Conservation (phyloP, 371 early-diverging fungal species). For the Racocetra persica region DNA sequence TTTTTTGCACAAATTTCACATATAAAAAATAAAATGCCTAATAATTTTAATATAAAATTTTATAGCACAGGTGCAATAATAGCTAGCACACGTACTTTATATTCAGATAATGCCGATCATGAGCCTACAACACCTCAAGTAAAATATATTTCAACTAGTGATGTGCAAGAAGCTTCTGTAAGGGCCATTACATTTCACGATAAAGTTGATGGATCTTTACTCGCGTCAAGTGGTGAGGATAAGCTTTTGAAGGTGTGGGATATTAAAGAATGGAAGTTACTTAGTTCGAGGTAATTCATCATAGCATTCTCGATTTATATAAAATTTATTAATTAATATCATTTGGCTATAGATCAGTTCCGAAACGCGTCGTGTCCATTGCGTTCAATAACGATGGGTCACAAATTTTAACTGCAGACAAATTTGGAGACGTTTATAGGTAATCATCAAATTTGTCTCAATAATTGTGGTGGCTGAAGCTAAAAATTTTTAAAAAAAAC, state of each 20-base stretch:
- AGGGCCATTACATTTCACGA: constrained; percentile 64
- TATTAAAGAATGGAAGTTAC: constrained; percentile 65
- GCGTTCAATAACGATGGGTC: constrained; percentile 66
- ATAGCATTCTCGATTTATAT: neutral
- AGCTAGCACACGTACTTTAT: constrained; percentile 9
- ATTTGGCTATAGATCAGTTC: constrained; percentile 54
- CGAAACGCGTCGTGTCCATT: constrained; percentile 76
- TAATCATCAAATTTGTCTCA: constrained; percentile 47
- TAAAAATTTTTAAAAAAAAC: too few species aligned
- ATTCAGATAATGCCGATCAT: neutral
- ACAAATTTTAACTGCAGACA: constrained; percentile 84
- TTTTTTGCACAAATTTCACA: neutral
- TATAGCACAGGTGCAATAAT: constrained; percentile 35
- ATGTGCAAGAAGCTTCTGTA: constrained; percentile 58
- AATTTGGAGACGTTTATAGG: constrained; percentile 94
- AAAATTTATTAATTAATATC: neutral
- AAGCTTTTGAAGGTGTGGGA: constrained; percentile 76
- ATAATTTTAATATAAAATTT: neutral
- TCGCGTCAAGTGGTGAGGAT: constrained; percentile 76
- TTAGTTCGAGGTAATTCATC: constrained; percentile 55
- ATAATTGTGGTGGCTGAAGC: neutral
- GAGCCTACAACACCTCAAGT: neutral
- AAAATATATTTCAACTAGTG: constrained; percentile 33
- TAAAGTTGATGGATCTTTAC: constrained; percentile 57
- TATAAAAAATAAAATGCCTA: neutral